Evolutionary conservation across 75 land plant species (phyloP), one percentile per base, ranked within the genome.

Genomic region (Chamaecyparis obtusa): DNA sequence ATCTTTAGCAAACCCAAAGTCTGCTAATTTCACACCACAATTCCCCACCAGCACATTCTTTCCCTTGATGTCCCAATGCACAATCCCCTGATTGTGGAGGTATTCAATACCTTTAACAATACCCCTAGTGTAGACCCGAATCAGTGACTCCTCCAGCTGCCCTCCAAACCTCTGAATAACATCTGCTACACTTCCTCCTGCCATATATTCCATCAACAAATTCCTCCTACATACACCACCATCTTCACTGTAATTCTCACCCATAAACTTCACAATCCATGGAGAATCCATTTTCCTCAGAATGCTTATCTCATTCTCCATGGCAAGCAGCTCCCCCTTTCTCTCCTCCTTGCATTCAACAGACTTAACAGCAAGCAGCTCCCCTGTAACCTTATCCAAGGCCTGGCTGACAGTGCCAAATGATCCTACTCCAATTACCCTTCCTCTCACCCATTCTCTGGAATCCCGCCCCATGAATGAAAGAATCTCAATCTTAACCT

Each of bases 41-140:
- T 55, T 10, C 7, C 87, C 89, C 15, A 93, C 88, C 19, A 93
- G 87, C 0, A 93, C 75, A 54, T 95, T 93, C 86, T 87, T 88
- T 46, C 92, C 95, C 92, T 94, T 94, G 79, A 94, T 85, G 64
- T 94, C 96, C 77, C 96, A 92, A 89, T 95, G 96, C 43, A 93
- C 93, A 36, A 89, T 91, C 56, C 91, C 95, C 2, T 43, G 57
- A 9, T 24, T 39, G 69, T 95, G 95, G 37, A 95, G 57, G 84
- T 90, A 89, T 17, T 83, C 49, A 15, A 92, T 81, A 51, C 92
- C 96, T 35, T 54, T 75, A 8, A 92, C 82, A 16, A 92, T 90
- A 21, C 88, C 90, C 30, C 86, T 71, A 13, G 94, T 84, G 86
- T 87, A 90, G 19, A 37, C 27, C 76, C 92, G 24, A 24, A 89